Evolutionary conservation across 495 filamentous ascomycete species (phyloP), one percentile per base, ranked within the genome.

Genomic region (Diplogelasinospora grovesii): DNA sequence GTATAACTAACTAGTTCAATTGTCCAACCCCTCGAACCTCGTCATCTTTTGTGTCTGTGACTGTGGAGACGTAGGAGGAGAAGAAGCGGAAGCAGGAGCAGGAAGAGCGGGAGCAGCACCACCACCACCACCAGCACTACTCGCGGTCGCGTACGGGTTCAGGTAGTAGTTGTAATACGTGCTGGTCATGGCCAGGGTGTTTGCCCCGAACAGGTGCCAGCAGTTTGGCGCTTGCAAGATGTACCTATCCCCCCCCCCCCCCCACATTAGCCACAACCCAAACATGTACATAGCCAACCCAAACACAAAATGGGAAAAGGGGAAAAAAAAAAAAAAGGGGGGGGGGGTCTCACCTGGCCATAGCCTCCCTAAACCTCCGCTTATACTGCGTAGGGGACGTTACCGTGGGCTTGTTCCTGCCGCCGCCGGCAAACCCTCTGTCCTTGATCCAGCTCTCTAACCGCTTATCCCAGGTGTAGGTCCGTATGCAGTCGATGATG

Each of bases 391-490:
- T 94, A 7, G 92, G 92, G 63, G 86, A 94, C 22, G 92, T 99
- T 19, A 99, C 89, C 0, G 92, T 99, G 8, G 92, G 92, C 38
- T 83, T 73, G 51, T 95, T 95, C 56, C 89, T 82, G 35, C 83
- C 81, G 41, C 85, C 84, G 4, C 84, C 85, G 14, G 81, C 83
- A 53, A 89, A 86, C 6, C 89, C 89, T 23, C 89, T 81, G 53
- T 93, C 85, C 63, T 99, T 99, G 67, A 97, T 95, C 92, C 92
- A 99, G 20, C 82, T 89, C 64, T 99, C 92, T 8, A 99, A 75
- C 53, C 93, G 95, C 70, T 99, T 99, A 64, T 99, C 92, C 92
- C 93, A 99, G 9, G 92, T 99, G 56, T 95, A 99, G 0, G 92
- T 99, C 26, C 92, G 80, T 48, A 99, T 97, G 59, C 89, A 96